Base-by-base conservation (phyloP, 257 asterid genomes). In the Echites panduratus region DNA sequence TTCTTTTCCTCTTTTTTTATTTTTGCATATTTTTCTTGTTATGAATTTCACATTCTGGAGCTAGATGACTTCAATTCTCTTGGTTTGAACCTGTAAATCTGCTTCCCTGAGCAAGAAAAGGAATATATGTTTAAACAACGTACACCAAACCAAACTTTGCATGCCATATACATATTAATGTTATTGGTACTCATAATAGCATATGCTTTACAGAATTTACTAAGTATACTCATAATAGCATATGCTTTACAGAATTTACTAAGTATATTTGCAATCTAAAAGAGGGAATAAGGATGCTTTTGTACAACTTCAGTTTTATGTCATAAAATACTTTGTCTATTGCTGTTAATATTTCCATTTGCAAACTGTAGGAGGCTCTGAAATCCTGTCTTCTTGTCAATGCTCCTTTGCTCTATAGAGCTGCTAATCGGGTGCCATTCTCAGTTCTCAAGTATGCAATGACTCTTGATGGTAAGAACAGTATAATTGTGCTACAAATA, bases 391-490 rank as follows among this genome's bases (percentile, higher is more conserved):
- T 82, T 66, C 81, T 90, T 54, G 98, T 90, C 82, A 95, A 95
- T 87, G 99, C 99, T 73, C 98, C 99, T 84, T 86, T 92, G 84
- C 87, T 95, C 63, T 92, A 87, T 83, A 87, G 99, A 89, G 89
- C 98, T 82, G 89, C 98, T 70, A 84, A 81, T 74, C 89, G 73
- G 77, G 97, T 95, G 73, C 99, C 99, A 49, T 91, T 89, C 84
- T 95, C 99, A 70, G 84, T 92, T 77, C 95, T 95, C 81, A 95
- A 95, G 73, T 95, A 95, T 66, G 99, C 98, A 71, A 92, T 95
- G 97, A 95, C 99, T 75, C 97, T 95, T 52, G 99, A 95, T 81
- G 99, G 99, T 95, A 86, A 87, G 97, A 79, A 74, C 71, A 65
- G 32, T 47, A 78, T 65, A 73, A 64, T 24, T 52, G 26, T 66